Percentiles rank a stretch among this genome's conserved stretches.
Conservation (phyloP, 2,329 filamentous ascomycete genomes). For the Neobulgaria alba region DNA sequence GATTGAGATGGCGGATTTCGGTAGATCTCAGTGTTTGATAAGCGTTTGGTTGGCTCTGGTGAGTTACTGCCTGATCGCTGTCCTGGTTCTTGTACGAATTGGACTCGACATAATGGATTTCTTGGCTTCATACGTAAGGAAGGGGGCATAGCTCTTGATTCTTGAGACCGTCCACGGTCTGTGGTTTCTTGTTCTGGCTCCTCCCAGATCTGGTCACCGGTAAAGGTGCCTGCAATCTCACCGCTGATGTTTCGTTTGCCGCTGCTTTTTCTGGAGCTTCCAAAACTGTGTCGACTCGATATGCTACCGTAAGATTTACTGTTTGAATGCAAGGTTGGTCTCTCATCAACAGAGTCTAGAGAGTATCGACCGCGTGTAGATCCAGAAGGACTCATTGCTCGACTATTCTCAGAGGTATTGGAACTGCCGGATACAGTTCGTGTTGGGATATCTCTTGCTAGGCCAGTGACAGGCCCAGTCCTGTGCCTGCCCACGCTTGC, state of each 20-base stretch:
- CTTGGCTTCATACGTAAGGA: slow-evolving; percentile 51
- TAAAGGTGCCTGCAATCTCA: slow-evolving; percentile 55
- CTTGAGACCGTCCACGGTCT: slow-evolving; percentile 19
- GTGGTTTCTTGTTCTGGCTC: slow-evolving; percentile 54
- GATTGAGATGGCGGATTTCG: slow-evolving; percentile 78
- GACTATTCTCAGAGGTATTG: slow-evolving; percentile 1
- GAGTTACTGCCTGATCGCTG: slow-evolving; percentile 36
- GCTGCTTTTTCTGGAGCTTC: slow-evolving; percentile 9
- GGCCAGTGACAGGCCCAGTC: slow-evolving; percentile 33
- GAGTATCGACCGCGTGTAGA: slow-evolving; percentile 12
- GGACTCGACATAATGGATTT: slow-evolving; percentile 57
- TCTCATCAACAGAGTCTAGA: slow-evolving; percentile 16
- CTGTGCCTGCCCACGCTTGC: slow-evolving; percentile 47
- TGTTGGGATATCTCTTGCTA: slow-evolving; percentile 23
- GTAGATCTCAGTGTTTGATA: slow-evolving; percentile 61
- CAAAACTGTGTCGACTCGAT: slow-evolving; percentile 3
- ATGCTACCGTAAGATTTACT: slow-evolving; percentile 24
- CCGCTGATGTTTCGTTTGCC: slow-evolving; percentile 58
- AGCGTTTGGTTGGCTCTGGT: slow-evolving; percentile 34
- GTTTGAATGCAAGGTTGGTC: slow-evolving; percentile 1
- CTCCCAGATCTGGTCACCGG: slow-evolving; percentile 79
- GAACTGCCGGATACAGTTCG: slow-evolving; percentile 28
- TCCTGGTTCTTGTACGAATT: slow-evolving; percentile 35
- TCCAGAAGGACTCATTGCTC: slow-evolving; percentile 10
- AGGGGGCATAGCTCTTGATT: slow-evolving; percentile 30